Base-by-base conservation (phyloP, 805 yeast genomes). In the Kuraishia borneana region DNA sequence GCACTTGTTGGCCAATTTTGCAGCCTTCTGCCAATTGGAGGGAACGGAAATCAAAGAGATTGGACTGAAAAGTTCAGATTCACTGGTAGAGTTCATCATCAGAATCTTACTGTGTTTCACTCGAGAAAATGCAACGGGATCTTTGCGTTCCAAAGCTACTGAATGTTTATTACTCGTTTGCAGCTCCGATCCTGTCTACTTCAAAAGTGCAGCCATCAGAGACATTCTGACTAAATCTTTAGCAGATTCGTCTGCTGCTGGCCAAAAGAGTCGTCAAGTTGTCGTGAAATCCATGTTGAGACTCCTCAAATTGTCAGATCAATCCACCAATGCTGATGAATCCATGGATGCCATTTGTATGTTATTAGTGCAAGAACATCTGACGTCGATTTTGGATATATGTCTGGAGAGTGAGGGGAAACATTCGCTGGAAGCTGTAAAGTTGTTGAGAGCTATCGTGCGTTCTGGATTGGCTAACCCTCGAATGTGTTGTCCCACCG, bases 401-500 rank as follows among this genome's bases (percentile, higher is more conserved):
- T 72, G 84, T 36, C 40, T 74, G 0, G 43, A 49, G 3, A 65
- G 65, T 23, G 68, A 70, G 21, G 60, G 60, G 2, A 65, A 61
- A 3, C 55, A 54, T 31, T 70, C 83, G 1, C 52, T 59, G 20
- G 50, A 64, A 2, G 76, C 84, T 0, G 63, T 77, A 3, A 58
- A 63, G 21, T 73, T 76, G 39, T 46, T 83, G 29, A 72, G 66
- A 36, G 51, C 70, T 29, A 70, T 79, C 18, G 65, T 79, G 7
- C 63, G 63, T 20, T 62, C 74, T 35, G 94, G 94, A 0, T 79
- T 72, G 52, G 79, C 81, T 0, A 83, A 80, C 46, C 95, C 95
- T 1, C 68, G 81, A 36, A 45, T 69, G 4, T 72, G 84, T 45
- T 68, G 78, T 5, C 70, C 87, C 0, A 77, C 87, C 0, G 62